Evolutionary conservation across 2,329 filamentous ascomycete species (phyloP).

Genomic region (Nothophoma quercina): DNA sequence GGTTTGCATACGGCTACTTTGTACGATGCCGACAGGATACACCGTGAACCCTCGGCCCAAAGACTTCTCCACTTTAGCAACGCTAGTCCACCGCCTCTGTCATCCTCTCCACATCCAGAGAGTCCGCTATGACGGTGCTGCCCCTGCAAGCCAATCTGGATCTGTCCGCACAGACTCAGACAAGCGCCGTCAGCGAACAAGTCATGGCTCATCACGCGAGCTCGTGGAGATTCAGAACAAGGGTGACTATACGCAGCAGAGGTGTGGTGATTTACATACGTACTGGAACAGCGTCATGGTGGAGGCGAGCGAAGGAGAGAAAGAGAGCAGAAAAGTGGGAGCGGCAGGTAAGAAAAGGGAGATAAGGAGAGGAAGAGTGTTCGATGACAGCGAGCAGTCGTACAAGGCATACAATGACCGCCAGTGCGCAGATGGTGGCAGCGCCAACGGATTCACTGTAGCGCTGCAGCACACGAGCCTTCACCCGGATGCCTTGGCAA

Average conservation of each 20-base stretch:
- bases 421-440: background rate
- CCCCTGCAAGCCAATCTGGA: background rate
- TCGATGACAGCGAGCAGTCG: background rate
- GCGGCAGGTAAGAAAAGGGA: background rate
- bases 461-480: background rate
- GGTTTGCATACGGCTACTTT: too few species aligned
- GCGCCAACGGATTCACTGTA: background rate
- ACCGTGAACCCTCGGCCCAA: background rate
- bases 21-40: background rate
- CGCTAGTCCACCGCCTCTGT: slow-evolving; percentile 19
- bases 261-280: slow-evolving; percentile 22
- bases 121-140: background rate
- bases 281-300: slow-evolving; percentile 33
- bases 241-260: slow-evolving; percentile 19
- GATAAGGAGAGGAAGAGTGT: background rate
- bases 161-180: slow-evolving; percentile 1
- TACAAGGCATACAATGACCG: background rate
- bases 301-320: slow-evolving; percentile 17
- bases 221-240: slow-evolving; percentile 23
- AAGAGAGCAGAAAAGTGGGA: background rate
- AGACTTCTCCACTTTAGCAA: slow-evolving; percentile 15
- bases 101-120: slow-evolving; percentile 19
- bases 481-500: background rate
- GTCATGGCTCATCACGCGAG: background rate
- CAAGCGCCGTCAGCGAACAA: background rate